phyloP scores from a whole-genome alignment of 1,284 basidiomycete genomes.

The Earliella scabrosa region DNA sequence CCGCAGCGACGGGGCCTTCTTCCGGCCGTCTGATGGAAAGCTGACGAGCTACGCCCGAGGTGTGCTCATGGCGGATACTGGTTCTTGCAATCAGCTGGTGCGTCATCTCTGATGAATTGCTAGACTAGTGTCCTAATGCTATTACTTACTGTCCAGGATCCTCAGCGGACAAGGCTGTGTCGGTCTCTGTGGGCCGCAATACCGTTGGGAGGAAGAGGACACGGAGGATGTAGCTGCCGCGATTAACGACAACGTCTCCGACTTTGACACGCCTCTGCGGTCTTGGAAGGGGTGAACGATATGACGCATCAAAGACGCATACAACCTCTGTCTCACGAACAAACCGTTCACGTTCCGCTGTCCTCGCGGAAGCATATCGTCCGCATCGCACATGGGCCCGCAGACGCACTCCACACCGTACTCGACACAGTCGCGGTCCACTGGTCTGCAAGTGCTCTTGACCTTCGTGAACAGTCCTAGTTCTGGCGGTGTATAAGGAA shows the following conservation, averaged over 20 bases:
- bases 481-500: no score
- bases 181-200: conserved; percentile 80
- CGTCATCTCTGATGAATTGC: conserved; percentile 28
- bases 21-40: conserved; percentile 61
- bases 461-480: no score
- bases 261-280: conserved; percentile 67
- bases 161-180: conserved; percentile 74
- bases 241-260: conserved; percentile 50
- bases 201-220: conserved; percentile 81
- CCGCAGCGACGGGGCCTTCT: conserved; percentile 73
- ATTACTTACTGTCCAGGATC: conserved; percentile 63
- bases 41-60: conserved; percentile 75
- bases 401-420: conserved; percentile 45
- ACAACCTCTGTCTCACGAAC: conserved; percentile 75
- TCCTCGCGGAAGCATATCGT: conserved; percentile 49
- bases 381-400: conserved; percentile 35
- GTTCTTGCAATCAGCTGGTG: conserved; percentile 72
- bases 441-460: no score
- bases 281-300: conserved; percentile 74
- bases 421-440: conserved; percentile 46
- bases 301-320: conserved; percentile 74
- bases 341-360: conserved; percentile 66
- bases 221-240: conserved; percentile 56
- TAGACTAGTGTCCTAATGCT: neutral
- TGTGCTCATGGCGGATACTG: conserved; percentile 70